These are phyloP conservation scores for Geotrichum phurueaensis DNA, from an alignment of 1,139 yeast species.

Conservation along the genomic window DNA sequence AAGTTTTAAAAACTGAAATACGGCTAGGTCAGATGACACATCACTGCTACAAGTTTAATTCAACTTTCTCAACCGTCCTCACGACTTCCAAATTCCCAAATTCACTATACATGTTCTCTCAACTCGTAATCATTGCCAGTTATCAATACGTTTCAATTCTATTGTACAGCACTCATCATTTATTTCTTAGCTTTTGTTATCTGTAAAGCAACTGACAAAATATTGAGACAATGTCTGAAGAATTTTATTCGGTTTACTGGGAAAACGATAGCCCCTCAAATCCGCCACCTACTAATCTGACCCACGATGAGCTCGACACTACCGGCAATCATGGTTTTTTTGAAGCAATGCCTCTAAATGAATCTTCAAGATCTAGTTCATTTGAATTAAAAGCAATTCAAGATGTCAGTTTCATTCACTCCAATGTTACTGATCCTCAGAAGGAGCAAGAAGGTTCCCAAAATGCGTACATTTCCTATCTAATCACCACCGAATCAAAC, in stretches of 20 bases:
- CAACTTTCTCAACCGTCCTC: background rate
- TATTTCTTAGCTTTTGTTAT: background rate
- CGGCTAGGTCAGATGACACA: background rate
- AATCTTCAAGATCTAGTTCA: background rate
- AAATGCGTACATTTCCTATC: slow-evolving; percentile 74
- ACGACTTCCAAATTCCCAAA: background rate
- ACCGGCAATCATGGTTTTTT: background rate
- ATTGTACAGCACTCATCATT: background rate
- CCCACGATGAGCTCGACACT: background rate
- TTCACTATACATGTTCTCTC: background rate
- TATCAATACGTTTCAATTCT: background rate
- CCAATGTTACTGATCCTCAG: slow-evolving; percentile 61
- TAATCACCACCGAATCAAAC: slow-evolving; percentile 57
- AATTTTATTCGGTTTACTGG: slow-evolving; percentile 16
- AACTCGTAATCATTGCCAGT: background rate
- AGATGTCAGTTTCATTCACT: slow-evolving; percentile 23
- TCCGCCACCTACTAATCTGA: slow-evolving; percentile 3
- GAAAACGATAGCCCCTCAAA: slow-evolving; percentile 4
- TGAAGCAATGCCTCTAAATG: slow-evolving; percentile 5
- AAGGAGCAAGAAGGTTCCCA: slow-evolving; percentile 71
- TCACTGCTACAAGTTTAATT: background rate
- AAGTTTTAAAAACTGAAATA: background rate
- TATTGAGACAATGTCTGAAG: slow-evolving; percentile 12
- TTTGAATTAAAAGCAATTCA: background rate
- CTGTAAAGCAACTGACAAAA: background rate